These are phyloP conservation scores for Eimeria nieschulzi DNA, from an alignment of 169 alveolate species.

Conservation along the genomic window DNA sequence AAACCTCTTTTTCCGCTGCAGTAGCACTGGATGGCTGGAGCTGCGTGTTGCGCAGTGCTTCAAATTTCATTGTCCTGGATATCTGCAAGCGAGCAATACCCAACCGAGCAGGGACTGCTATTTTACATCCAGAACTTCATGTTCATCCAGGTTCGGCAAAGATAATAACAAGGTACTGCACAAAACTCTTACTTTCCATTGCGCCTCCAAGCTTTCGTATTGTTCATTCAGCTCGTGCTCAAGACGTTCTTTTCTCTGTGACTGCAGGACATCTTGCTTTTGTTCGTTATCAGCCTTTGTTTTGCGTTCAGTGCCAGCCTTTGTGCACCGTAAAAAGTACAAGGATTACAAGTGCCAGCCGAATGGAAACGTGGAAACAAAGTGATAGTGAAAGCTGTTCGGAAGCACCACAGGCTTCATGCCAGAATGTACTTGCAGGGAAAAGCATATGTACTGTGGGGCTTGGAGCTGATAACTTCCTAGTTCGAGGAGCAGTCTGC, in stretches of 20 bases:
- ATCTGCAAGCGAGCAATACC: conserved; percentile 4
- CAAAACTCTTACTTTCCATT: conserved; percentile 35
- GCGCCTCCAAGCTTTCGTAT: conserved; percentile 18
- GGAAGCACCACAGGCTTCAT: too few relatives aligned
- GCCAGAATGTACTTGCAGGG: too few relatives aligned
- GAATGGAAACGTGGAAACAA: too few relatives aligned
- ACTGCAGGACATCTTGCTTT: conserved; percentile 3
- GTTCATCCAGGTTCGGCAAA: too few relatives aligned
- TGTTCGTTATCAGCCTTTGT: neutral
- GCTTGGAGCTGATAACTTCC: too few relatives aligned
- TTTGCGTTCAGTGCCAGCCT: conserved; percentile 18
- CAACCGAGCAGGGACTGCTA: neutral
- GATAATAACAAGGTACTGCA: neutral
- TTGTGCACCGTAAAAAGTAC: neutral
- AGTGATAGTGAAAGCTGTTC: too few relatives aligned
- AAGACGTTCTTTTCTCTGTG: neutral
- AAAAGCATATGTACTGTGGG: too few relatives aligned
- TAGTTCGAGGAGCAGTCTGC: too few relatives aligned
- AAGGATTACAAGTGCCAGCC: neutral
- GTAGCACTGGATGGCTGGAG: neutral
- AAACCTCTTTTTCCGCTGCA: conserved; percentile 38
- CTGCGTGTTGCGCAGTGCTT: conserved; percentile 47
- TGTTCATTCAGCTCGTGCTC: neutral
- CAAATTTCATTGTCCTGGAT: conserved; percentile 21
- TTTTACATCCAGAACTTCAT: neutral